Evolutionary conservation across 768 basidiomycete species (phyloP).

Genomic region (Coprinopsis strossmayeri): DNA sequence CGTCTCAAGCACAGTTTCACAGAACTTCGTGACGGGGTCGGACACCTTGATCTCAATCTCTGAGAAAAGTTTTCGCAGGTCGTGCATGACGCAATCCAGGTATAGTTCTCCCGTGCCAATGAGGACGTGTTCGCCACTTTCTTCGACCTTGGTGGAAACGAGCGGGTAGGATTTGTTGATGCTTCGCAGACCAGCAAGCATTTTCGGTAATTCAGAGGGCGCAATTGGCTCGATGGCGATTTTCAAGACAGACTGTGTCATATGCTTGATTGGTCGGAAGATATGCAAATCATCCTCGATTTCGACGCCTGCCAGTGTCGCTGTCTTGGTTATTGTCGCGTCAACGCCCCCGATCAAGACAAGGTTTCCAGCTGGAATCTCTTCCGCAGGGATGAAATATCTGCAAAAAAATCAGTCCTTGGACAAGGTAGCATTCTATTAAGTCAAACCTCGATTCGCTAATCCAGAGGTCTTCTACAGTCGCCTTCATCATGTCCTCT

Average conservation of each 20-base stretch:
- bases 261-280: slow-evolving; percentile 93
- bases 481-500: slow-evolving; percentile 90
- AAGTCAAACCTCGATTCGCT: slow-evolving; percentile 70
- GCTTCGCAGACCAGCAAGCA: slow-evolving; percentile 93
- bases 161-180: slow-evolving; percentile 98
- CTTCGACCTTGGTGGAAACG: slow-evolving; percentile 92
- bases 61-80: slow-evolving; percentile 83
- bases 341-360: slow-evolving; percentile 92
- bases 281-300: slow-evolving; percentile 87
- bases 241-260: slow-evolving; percentile 95
- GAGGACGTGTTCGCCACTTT: slow-evolving; percentile 95
- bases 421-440: background rate
- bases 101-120: slow-evolving; percentile 97
- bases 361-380: slow-evolving; percentile 86
- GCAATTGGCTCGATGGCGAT: slow-evolving; percentile 97
- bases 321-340: slow-evolving; percentile 91
- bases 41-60: slow-evolving; percentile 99
- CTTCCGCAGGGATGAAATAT: slow-evolving; percentile 86
- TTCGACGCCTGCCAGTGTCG: slow-evolving; percentile 70
- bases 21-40: slow-evolving; percentile 97
- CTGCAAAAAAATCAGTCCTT: slow-evolving; percentile 32
- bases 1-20: slow-evolving; percentile 97
- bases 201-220: slow-evolving; percentile 96
- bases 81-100: slow-evolving; percentile 95
- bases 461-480: slow-evolving; percentile 85